Conservation (phyloP, 768 basidiomycete genomes). For the Xerocomellus amylosporus region DNA sequence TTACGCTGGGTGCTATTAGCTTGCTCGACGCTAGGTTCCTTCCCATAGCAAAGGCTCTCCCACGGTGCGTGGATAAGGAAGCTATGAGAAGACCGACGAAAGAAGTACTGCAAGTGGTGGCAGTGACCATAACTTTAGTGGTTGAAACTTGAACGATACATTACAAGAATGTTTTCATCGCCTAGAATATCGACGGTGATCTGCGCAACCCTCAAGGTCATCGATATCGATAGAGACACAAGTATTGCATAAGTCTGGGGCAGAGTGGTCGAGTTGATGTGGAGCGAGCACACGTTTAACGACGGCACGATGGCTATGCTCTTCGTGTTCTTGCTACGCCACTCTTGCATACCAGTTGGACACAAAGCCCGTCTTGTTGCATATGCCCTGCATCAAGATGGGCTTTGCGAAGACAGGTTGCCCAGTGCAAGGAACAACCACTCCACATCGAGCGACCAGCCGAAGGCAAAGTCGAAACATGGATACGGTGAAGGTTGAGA, state of each 20-base stretch:
- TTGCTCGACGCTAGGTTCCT: not conserved
- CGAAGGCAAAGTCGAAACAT: not conserved
- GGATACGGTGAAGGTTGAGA: not conserved
- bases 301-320: not conserved
- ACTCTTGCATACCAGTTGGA: not conserved
- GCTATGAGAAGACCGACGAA: no score
- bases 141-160: no score
- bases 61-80: not conserved
- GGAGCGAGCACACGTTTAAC: not conserved
- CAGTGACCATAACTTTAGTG: not conserved
- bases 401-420: slow-evolving; percentile 12
- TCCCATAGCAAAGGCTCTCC: not conserved
- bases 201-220: not conserved
- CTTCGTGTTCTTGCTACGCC: not conserved
- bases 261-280: not conserved
- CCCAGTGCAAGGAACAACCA: not conserved
- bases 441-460: not conserved
- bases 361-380: slow-evolving; percentile 8
- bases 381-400: slow-evolving; percentile 16
- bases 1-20: not conserved
- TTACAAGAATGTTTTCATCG: not conserved
- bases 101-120: not conserved
- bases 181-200: not conserved
- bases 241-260: not conserved
- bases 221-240: not conserved